Evolutionary conservation across 2,329 filamentous ascomycete genomes (phyloP).

Genomic region (Monilinia fructigena): DNA sequence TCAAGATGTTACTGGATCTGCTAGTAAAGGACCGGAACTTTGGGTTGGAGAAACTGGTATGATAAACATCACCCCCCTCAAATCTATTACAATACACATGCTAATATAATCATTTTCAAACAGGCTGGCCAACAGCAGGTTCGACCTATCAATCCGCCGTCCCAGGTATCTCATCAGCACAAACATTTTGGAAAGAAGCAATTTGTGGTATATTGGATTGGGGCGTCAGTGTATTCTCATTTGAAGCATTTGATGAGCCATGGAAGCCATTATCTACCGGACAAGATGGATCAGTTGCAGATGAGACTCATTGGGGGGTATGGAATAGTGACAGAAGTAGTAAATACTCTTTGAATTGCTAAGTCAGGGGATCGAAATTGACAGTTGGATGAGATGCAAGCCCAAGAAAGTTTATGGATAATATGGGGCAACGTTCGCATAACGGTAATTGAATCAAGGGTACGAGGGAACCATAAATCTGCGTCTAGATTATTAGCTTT

Average conservation of each 20-base stretch:
- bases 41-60: slow-evolving; percentile 66
- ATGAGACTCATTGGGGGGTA: slow-evolving; percentile 69
- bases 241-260: slow-evolving; percentile 71
- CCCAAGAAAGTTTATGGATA: neutral
- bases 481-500: slow-evolving; percentile 17
- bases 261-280: slow-evolving; percentile 66
- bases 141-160: slow-evolving; percentile 60
- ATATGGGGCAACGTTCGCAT: neutral
- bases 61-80: neutral
- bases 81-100: neutral
- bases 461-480: neutral
- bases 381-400: neutral
- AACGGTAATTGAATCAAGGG: neutral
- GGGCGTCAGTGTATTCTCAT: slow-evolving; percentile 69
- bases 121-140: slow-evolving; percentile 62
- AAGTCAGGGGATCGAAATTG: neutral
- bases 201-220: slow-evolving; percentile 64
- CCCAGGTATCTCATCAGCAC: slow-evolving; percentile 58
- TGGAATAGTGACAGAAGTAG: slow-evolving; percentile 58
- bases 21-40: slow-evolving; percentile 56
- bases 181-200: slow-evolving; percentile 58
- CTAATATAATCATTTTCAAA: slow-evolving; percentile 6
- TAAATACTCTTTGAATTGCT: slow-evolving; percentile 48
- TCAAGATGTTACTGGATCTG: slow-evolving; percentile 55
- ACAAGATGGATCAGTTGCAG: slow-evolving; percentile 58